Evolutionary conservation across 1,284 basidiomycete species (phyloP), one percentile per base, ranked within the genome.

Genomic region (Malassezia restricta): DNA sequence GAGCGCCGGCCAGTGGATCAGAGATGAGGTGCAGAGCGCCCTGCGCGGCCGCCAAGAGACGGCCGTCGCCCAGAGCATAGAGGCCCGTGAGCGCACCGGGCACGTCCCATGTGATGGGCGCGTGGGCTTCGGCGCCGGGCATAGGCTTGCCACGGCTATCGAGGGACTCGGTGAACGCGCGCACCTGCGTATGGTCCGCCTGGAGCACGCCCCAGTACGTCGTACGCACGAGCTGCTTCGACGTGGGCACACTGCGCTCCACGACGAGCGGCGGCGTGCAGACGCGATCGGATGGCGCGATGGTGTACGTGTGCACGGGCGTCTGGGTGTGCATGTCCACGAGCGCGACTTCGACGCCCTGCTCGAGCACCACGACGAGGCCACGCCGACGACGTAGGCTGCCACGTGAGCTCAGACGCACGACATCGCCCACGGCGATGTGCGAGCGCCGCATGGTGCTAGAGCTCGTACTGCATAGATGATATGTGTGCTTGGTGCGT

Each of bases 381-480:
- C 48, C 53, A 12, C 44, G 47, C 9, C 53, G 47, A 29, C 43
- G 42, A 17, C 47, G 47, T 15, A 35, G 3, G 15, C 30, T 28
- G 20, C 38, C 37, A 15, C 28, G 29, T 28, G 30, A 14, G 46
- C 51, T 41, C 9, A 49, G 15, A 9, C 53, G 53, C 17, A 55
- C 53, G 17, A 55, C 53, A 24, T 55, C 49, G 47, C 53, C 53
- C 8, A 55, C 35, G 8, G 53, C 53, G 11, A 55, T 47, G 29
- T 41, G 43, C 29, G 53, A 48, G 42, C 39, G 41, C 8, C 15
- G 38, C 12, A 30, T 38, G 32, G 39, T 38, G 3, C 27, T 15
- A 1, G 28, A 17, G 20, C 29, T 27, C 2, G 30, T 38, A 15
- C 31, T 40, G 24, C 47, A 47, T 15, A 55, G 32, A 5, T 17